Evolutionary conservation across 2,329 filamentous ascomycete genomes (phyloP).

Genomic region (Neofusicoccum laricinum): DNA sequence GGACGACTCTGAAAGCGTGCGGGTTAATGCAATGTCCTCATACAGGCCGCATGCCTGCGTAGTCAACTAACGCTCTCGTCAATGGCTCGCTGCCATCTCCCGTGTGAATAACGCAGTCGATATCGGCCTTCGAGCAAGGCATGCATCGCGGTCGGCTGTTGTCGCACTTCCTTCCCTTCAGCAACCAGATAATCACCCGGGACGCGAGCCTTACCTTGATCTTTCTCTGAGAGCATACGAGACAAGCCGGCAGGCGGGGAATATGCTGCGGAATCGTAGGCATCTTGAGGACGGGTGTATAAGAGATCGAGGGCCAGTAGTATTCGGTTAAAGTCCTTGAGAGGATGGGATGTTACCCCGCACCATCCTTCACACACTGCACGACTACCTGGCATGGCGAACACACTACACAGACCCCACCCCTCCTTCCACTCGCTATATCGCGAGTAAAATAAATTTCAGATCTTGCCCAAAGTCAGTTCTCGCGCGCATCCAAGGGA

Average conservation of each 20-base stretch:
- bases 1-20: neutral
- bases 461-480: no score
- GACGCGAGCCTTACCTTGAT: neutral
- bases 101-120: neutral
- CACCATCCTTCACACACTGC: no score
- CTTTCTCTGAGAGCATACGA: neutral
- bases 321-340: no score
- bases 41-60: no score
- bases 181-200: neutral
- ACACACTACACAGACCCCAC: no score
- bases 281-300: no score
- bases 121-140: neutral
- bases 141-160: neutral
- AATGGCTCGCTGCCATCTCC: neutral
- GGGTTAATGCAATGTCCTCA: neutral
- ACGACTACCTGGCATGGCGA: no score
- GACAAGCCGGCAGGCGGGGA: neutral
- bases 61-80: neutral
- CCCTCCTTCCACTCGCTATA: no score
- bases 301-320: no score
- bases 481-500: no score
- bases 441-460: no score
- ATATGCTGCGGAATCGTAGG: neutral
- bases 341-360: no score
- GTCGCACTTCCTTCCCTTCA: neutral